Base-by-base conservation (phyloP, 139 green algal genomes). In the Diplosphaera chodatii region DNA sequence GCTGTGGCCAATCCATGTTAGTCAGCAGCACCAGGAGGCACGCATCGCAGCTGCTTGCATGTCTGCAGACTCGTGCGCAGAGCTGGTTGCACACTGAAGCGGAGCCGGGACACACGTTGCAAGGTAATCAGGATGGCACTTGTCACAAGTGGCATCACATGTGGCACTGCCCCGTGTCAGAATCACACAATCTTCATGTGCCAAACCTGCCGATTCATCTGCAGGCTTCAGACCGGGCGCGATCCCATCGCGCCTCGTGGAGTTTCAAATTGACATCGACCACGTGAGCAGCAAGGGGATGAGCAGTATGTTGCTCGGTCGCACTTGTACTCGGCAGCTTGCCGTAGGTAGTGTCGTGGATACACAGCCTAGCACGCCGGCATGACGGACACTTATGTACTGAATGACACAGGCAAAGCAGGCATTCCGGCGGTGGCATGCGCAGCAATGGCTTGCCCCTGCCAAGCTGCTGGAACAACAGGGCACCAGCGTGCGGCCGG, bases 371-470 rank as follows among this genome's bases (percentile, higher is more conserved):
- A n/a, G n/a, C n/a, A n/a, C n/a, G n/a, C n/a, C n/a, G n/a, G n/a
- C n/a, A n/a, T n/a, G n/a, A n/a, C n/a, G n/a, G n/a, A n/a, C n/a
- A n/a, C n/a, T n/a, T n/a, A n/a, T n/a, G n/a, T n/a, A n/a, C 37
- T 48, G 37, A 6, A 6, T 20, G 6, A 10, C 37, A 48, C 48
- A 80, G 69, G 75, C 75, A 1, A 66, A 80, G 31, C 20, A 67
- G 1, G 25, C 33, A 1, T 75, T 80, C 32, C 40, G 77, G 41
- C 13, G 37, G 27, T 81, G 76, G 76, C 76, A 81, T 27, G 40
- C n/a, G 22, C 31, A 66, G 13, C 37, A 66, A 22, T 77, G 71
- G 76, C 76, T 85, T 48, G 69, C 76, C 13, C 80, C 80, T 2
- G 33, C 32, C 20, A 40, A 48, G 16, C 63, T 85, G 70, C 67